phyloP scores from a whole-genome alignment of 495 filamentous ascomycete species.

The Penicillium macrosclerotiorum region DNA sequence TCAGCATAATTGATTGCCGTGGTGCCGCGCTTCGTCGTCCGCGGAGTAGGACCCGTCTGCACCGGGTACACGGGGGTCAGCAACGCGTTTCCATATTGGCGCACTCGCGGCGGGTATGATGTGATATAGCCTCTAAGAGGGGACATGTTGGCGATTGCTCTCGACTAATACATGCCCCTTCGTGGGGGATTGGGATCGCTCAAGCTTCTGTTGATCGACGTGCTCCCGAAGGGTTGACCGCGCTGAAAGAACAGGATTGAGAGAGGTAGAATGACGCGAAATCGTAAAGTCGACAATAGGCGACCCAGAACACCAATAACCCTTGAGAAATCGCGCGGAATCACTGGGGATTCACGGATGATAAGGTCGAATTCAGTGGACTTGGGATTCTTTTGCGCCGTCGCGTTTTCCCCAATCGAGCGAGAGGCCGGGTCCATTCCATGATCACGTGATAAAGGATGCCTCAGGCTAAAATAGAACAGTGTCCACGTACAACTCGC shows the following conservation, averaged over 20 bases:
- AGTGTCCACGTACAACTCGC: too few relatives aligned
- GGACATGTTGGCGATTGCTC: conserved; percentile 47
- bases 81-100: conserved; percentile 89
- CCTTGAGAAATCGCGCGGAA: neutral
- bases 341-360: neutral
- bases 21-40: conserved; percentile 95
- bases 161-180: conserved; percentile 45
- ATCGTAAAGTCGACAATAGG: too few relatives aligned
- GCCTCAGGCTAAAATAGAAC: conserved; percentile 7
- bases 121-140: conserved; percentile 86
- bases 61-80: conserved; percentile 79
- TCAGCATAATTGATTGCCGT: conserved; percentile 97
- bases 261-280: neutral
- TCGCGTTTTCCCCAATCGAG: conserved; percentile 40
- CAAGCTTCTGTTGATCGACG: conserved; percentile 21
- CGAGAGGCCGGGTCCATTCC: conserved; percentile 27
- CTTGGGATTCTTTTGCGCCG: conserved; percentile 30
- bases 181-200: conserved; percentile 13
- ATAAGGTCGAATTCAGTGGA: conserved; percentile 1
- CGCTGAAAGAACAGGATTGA: neutral
- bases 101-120: conserved; percentile 87
- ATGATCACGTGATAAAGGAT: conserved; percentile 22
- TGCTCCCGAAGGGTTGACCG: conserved; percentile 14
- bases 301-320: neutral
- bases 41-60: conserved; percentile 63